phyloP scores from a whole-genome alignment of 2,329 filamentous ascomycete species.

The Huntiella decipiens region DNA sequence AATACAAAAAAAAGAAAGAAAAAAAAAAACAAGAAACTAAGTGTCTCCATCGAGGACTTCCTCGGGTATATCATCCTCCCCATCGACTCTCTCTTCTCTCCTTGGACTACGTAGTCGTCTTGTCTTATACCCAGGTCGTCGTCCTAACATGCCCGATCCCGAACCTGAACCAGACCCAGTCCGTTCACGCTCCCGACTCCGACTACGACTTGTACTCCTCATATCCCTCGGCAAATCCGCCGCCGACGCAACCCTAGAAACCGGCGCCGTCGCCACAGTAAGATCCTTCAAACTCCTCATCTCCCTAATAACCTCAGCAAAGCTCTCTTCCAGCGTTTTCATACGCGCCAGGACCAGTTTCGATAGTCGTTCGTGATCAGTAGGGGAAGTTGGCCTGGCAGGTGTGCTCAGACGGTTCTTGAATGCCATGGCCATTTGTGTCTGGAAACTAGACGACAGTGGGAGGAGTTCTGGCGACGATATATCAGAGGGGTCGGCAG shows the following conservation, averaged over 20 bases:
- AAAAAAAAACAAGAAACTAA: slow-evolving; percentile 5
- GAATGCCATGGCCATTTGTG: slow-evolving; percentile 57
- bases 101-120: no score
- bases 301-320: slow-evolving; percentile 69
- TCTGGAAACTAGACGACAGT: slow-evolving; percentile 59
- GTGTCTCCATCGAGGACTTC: background rate
- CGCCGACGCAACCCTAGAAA: no score
- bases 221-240: background rate
- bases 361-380: slow-evolving; percentile 49
- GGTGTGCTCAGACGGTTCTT: slow-evolving; percentile 31
- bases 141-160: no score
- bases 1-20: background rate
- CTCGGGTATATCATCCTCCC: slow-evolving; percentile 1
- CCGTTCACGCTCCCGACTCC: slow-evolving; percentile 1
- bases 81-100: no score
- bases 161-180: no score
- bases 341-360: slow-evolving; percentile 72
- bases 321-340: slow-evolving; percentile 83
- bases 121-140: no score
- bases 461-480: slow-evolving; percentile 38
- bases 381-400: slow-evolving; percentile 19
- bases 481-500: slow-evolving; percentile 23
- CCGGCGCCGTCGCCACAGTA: slow-evolving; percentile 22
- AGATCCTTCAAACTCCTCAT: slow-evolving; percentile 42
- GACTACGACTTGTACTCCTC: background rate